Base-by-base conservation (phyloP, 768 basidiomycete genomes). In the Hirschioporus abietinus region DNA sequence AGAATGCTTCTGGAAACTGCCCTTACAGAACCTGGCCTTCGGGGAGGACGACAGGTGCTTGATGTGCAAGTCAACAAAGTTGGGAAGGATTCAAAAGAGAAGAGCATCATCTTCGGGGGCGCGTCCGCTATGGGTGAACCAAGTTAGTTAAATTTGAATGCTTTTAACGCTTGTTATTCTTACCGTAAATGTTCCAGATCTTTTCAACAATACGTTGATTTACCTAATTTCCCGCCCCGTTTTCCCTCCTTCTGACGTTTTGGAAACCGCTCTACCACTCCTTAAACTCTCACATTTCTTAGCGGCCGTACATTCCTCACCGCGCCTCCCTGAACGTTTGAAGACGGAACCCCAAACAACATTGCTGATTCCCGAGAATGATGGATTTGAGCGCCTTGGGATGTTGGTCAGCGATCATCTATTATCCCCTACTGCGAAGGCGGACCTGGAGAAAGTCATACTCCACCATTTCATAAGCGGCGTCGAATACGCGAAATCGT, bases 201-300 rank as follows among this genome's bases (percentile, higher is more conserved):
- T 87, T 69, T 78, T 89, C 66, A 86, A 93, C 65, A 90, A 91
- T 64, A 89, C 89, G 7, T 74, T 96, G 70, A 89, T 99, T 68
- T 99, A 99, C 78, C 90, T 98, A 71, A 78, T 99, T 60, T 91
- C 95, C 3, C 85, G 87, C 27, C 89, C 95, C 0, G 81, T 99
- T 61, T 80, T 87, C 1, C 95, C 94, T 18, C 97, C 97, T 0
- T 81, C 83, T 1, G 91, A 95, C 74, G 84, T 89, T 17, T 80
- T 99, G 58, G 86, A 90, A 74, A 89, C 92, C 7, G 89, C 93
- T 17, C 80, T 96, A 18, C 91, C 94, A 1, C 80, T 84, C 65
- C 83, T 97, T n/a, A 88, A 94, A 57, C 83, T 95, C 20, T 98
- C 96, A 1, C 86, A 89, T 23, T 99, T 96, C 78, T 85, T 99